A percentile compares a stretch with the other conserved stretches of the same genome.
These are phyloP conservation scores for Myxozyma vanderwaltii DNA, from an alignment of 805 yeast species.

Conservation along the genomic window DNA sequence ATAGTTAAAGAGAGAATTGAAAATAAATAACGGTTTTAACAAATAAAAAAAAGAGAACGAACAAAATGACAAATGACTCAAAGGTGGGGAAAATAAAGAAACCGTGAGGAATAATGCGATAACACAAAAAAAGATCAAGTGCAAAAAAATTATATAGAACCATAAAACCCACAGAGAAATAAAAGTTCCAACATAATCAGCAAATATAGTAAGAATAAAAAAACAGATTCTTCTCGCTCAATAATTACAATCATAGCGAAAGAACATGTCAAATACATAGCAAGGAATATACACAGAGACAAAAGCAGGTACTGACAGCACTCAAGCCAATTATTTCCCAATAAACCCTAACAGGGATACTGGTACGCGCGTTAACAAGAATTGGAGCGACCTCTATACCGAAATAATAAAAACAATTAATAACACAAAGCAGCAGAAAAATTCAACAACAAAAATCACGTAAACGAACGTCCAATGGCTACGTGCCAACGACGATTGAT, in stretches of 20 bases:
- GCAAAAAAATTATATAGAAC: neutral
- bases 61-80: constrained; percentile 11
- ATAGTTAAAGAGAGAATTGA: neutral
- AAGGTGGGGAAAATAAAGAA: constrained; percentile 15
- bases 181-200: constrained; percentile 3
- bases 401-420: constrained; percentile 2
- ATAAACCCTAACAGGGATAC: constrained; percentile 13
- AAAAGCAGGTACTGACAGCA: neutral
- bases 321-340: neutral
- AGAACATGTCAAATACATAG: constrained; percentile 4
- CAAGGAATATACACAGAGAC: constrained; percentile 10
- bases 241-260: neutral
- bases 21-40: constrained; percentile 9
- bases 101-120: constrained; percentile 15
- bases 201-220: neutral
- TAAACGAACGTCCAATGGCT: neutral
- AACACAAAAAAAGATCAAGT: constrained; percentile 11
- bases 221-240: neutral
- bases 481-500: neutral
- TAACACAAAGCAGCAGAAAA: neutral
- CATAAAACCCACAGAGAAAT: neutral
- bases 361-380: constrained; percentile 23
- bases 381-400: constrained; percentile 14
- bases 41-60: constrained; percentile 11
- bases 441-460: neutral